Evolutionary conservation across 352 stramenopile species (phyloP).

Genomic region (Peronospora destructor): DNA sequence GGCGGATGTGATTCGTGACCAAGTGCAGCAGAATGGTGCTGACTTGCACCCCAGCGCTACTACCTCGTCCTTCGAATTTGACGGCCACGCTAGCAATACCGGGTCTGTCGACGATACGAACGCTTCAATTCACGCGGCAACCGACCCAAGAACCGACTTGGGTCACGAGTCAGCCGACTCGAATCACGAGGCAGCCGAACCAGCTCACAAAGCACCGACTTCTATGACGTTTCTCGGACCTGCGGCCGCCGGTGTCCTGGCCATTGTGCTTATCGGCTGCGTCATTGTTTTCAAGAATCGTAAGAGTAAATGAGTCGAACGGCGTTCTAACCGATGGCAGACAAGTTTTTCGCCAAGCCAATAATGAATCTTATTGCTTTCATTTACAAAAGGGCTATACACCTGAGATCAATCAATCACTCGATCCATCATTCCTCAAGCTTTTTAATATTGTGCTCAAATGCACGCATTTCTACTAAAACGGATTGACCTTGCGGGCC

Average conservation of each 20-base stretch:
- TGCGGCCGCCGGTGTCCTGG: conserved; percentile 36
- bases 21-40: conserved; percentile 7
- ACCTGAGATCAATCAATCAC: not conserved
- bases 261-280: conserved; percentile 49
- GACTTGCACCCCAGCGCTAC: not conserved
- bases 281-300: conserved; percentile 52
- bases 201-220: conserved; percentile 13
- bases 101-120: too few relatives aligned
- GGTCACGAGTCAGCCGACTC: too few relatives aligned
- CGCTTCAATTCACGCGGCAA: too few relatives aligned
- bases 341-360: not conserved
- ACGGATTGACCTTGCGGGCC: conserved; percentile 55
- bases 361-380: conserved; percentile 28
- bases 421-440: not conserved
- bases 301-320: conserved; percentile 14
- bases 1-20: conserved; percentile 10
- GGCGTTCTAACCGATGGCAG: not conserved
- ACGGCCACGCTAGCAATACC: not conserved
- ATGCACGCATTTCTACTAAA: conserved; percentile 28
- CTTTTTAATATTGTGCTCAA: conserved; percentile 8
- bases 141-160: too few relatives aligned
- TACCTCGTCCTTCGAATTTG: too few relatives aligned
- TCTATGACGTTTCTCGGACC: conserved; percentile 37
- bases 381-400: not conserved
- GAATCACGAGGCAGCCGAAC: not conserved